phyloP scores from a whole-genome alignment of 129 eudicot species.

The Smallanthus sonchifolius region DNA sequence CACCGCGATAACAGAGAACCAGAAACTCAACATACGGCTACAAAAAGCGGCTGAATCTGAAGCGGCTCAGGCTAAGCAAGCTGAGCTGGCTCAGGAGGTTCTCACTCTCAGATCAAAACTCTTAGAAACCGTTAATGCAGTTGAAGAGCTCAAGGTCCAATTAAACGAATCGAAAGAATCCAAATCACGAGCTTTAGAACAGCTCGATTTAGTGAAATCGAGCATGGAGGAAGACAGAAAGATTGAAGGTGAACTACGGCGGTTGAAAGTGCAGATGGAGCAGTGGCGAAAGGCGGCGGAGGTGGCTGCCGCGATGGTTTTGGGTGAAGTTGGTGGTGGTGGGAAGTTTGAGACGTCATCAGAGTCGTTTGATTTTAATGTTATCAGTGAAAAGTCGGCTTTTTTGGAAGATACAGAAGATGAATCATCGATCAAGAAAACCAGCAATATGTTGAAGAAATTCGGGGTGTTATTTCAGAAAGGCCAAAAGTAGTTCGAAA shows the following conservation, averaged over 20 bases:
- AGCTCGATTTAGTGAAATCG: slow-evolving; percentile 41
- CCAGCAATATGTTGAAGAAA: slow-evolving; percentile 69
- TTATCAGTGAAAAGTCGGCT: slow-evolving; percentile 44
- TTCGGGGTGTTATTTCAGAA: slow-evolving; percentile 73
- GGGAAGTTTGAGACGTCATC: slow-evolving; percentile 51
- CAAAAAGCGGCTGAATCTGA: slow-evolving; percentile 52
- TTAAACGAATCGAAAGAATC: slow-evolving; percentile 57
- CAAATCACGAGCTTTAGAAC: slow-evolving; percentile 47
- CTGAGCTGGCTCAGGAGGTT: slow-evolving; percentile 55
- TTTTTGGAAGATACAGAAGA: slow-evolving; percentile 65
- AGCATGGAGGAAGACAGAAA: slow-evolving; percentile 50
- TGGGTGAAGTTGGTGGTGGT: slow-evolving; percentile 33
- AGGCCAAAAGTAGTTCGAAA: slow-evolving; percentile 54
- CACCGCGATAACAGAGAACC: slow-evolving; percentile 59
- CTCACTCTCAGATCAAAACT: slow-evolving; percentile 46
- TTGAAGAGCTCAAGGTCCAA: slow-evolving; percentile 46
- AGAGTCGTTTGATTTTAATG: slow-evolving; percentile 49
- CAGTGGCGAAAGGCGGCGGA: slow-evolving; percentile 99
- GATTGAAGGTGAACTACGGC: slow-evolving; percentile 69
- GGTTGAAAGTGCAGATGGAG: slow-evolving; percentile 76
- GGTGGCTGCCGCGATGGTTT: slow-evolving; percentile 80
- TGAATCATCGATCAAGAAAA: slow-evolving; percentile 61
- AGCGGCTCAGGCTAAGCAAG: slow-evolving; percentile 42
- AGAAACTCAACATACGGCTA: slow-evolving; percentile 57
- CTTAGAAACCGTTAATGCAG: slow-evolving; percentile 38